Evolutionary conservation across 306 rosid genomes (phyloP).

Genomic region (Cucumis melo): DNA sequence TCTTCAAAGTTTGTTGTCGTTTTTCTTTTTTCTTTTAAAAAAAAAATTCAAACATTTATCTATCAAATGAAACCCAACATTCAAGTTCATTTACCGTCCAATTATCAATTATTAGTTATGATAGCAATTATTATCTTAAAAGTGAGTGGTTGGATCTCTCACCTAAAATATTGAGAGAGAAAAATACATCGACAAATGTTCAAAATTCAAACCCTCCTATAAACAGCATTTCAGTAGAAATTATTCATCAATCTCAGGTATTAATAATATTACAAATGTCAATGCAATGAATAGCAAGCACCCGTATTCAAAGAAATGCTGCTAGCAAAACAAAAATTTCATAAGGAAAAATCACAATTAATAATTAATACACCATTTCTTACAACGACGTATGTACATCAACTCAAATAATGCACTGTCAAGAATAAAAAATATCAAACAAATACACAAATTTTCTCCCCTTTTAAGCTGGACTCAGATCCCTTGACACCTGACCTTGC

Average conservation of each 20-base stretch:
- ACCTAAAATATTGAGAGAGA: no score
- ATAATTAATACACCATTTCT: constrained; percentile 9
- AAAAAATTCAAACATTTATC: no score
- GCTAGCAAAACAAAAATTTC: constrained; percentile 18
- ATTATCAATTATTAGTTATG: no score
- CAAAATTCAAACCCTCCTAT: neutral
- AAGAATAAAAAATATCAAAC: constrained; percentile 20
- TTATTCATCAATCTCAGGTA: neutral
- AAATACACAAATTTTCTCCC: constrained; percentile 10
- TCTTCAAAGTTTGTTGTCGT: no score
- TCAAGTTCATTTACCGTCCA: no score
- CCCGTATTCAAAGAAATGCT: constrained; percentile 28
- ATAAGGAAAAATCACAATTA: constrained; percentile 7
- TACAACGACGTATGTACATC: neutral
- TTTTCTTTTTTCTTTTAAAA: no score
- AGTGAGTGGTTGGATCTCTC: no score
- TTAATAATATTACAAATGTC: constrained; percentile 20
- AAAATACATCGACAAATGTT: neutral
- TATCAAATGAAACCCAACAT: no score
- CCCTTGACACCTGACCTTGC: constrained; percentile 84
- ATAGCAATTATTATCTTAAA: no score
- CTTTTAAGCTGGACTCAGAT: constrained; percentile 56
- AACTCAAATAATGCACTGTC: constrained; percentile 9
- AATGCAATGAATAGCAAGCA: constrained; percentile 26
- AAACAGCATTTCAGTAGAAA: neutral